phyloP scores from a whole-genome alignment of 768 basidiomycete genomes.

The Dentipellis fragilis region DNA sequence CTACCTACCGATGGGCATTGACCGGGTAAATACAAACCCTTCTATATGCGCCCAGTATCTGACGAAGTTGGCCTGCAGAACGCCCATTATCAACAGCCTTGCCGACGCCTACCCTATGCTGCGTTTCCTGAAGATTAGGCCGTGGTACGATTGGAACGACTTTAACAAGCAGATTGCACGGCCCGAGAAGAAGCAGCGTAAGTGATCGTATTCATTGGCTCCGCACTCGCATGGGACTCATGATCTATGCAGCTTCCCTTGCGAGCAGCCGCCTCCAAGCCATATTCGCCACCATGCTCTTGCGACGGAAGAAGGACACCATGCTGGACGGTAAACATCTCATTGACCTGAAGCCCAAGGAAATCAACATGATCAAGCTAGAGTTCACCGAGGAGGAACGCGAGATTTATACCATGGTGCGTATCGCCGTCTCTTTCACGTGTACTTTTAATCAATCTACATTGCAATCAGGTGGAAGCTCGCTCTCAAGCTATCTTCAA shows the following conservation, averaged over 20 bases:
- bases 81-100: constrained; percentile 55
- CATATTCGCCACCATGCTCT: constrained; percentile 39
- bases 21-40: constrained; percentile 34
- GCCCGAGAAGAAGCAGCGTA: constrained; percentile 43
- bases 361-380: constrained; percentile 37
- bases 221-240: constrained; percentile 5
- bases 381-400: constrained; percentile 54
- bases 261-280: constrained; percentile 53
- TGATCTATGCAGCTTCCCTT: constrained; percentile 28
- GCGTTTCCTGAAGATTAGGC: constrained; percentile 30
- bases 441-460: background rate
- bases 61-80: constrained; percentile 23
- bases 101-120: constrained; percentile 40
- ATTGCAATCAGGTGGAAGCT: constrained; percentile 33
- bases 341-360: constrained; percentile 55
- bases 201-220: constrained; percentile 11
- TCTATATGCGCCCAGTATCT: constrained; percentile 2
- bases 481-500: constrained; percentile 55
- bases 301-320: constrained; percentile 42
- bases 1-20: constrained; percentile 55
- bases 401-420: constrained; percentile 49
- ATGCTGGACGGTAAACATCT: constrained; percentile 56
- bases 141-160: constrained; percentile 31
- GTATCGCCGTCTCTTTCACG: background rate
- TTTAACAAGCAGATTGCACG: constrained; percentile 24